Conservation (phyloP, 2,329 filamentous ascomycete species). For the Graphiopsis chlorocephala region DNA sequence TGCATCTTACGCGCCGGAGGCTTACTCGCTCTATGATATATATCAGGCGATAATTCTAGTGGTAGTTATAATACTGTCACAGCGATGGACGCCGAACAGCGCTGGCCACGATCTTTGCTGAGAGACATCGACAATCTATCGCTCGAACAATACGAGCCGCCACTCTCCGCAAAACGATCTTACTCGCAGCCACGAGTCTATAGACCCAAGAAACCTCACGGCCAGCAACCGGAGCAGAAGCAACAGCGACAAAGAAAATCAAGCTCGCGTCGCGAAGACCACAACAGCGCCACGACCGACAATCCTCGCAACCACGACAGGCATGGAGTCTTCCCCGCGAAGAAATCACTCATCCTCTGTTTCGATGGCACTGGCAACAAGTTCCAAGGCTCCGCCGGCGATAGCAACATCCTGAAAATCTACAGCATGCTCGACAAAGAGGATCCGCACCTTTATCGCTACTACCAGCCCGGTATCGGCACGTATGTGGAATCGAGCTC, state of each 20-base stretch:
- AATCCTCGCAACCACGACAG: not conserved
- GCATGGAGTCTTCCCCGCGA: not conserved
- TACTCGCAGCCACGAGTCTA: slow-evolving; percentile 11
- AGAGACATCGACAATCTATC: slow-evolving; percentile 12
- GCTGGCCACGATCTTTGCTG: slow-evolving; percentile 9
- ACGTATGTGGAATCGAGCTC: slow-evolving; percentile 66
- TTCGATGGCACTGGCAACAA: slow-evolving; percentile 46
- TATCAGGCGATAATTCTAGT: not conserved
- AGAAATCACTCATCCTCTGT: slow-evolving; percentile 26
- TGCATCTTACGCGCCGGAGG: not conserved
- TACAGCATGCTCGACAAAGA: slow-evolving; percentile 69
- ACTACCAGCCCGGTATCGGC: slow-evolving; percentile 69
- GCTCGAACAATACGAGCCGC: slow-evolving; percentile 3
- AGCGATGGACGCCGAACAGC: slow-evolving; percentile 11
- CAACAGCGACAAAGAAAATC: not conserved
- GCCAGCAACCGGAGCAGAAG: not conserved
- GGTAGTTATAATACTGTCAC: not conserved
- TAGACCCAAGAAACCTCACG: not conserved
- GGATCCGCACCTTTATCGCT: slow-evolving; percentile 59
- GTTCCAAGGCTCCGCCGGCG: slow-evolving; percentile 40
- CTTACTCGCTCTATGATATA: not conserved
- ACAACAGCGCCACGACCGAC: not conserved
- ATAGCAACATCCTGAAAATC: slow-evolving; percentile 61
- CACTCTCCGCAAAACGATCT: not conserved
- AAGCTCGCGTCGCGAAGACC: not conserved